Conservation (phyloP, 441 rosid species). For the Kokia cookei region DNA sequence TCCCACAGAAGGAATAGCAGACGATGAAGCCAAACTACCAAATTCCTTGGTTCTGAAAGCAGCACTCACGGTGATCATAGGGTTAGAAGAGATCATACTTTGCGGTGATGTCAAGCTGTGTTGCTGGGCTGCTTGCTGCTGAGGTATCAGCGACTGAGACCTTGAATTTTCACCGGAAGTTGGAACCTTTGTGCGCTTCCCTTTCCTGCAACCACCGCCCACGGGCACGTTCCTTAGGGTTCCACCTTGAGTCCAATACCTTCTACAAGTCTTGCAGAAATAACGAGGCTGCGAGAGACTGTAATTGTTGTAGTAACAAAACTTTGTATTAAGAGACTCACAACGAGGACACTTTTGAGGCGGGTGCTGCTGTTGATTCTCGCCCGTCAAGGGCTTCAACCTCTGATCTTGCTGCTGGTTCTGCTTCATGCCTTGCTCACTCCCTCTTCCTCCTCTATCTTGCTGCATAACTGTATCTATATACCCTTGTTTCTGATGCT, state of each 20-base stretch:
- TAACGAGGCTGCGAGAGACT: slow-evolving; percentile 77
- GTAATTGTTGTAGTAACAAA: slow-evolving; percentile 81
- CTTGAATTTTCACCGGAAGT: slow-evolving; percentile 24
- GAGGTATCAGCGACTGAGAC: slow-evolving; percentile 8
- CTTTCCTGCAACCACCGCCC: slow-evolving; percentile 60
- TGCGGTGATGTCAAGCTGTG: slow-evolving; percentile 7
- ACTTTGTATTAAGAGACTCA: slow-evolving; percentile 60
- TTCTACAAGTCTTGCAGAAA: slow-evolving; percentile 70
- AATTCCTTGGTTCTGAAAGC: slow-evolving; percentile 16
- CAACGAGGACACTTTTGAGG: slow-evolving; percentile 71
- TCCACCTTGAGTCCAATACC: slow-evolving; percentile 91
- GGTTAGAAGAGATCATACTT: slow-evolving; percentile 12
- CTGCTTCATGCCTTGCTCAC: slow-evolving; percentile 14
- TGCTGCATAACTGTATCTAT: slow-evolving; percentile 15
- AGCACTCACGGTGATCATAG: slow-evolving; percentile 6
- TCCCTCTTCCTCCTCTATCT: slow-evolving; percentile 11
- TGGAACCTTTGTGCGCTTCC: slow-evolving; percentile 39
- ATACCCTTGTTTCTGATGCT: neutral
- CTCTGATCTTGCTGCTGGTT: slow-evolving; percentile 27
- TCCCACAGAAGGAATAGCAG: slow-evolving; percentile 22
- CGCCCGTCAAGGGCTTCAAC: slow-evolving; percentile 17
- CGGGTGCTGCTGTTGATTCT: slow-evolving; percentile 22
- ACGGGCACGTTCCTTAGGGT: slow-evolving; percentile 65
- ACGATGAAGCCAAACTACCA: slow-evolving; percentile 10
- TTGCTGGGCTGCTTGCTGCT: neutral